Evolutionary conservation across 257 asterid genomes (phyloP), one percentile per base, ranked within the genome.

Genomic region (Ehretia macrophylla): DNA sequence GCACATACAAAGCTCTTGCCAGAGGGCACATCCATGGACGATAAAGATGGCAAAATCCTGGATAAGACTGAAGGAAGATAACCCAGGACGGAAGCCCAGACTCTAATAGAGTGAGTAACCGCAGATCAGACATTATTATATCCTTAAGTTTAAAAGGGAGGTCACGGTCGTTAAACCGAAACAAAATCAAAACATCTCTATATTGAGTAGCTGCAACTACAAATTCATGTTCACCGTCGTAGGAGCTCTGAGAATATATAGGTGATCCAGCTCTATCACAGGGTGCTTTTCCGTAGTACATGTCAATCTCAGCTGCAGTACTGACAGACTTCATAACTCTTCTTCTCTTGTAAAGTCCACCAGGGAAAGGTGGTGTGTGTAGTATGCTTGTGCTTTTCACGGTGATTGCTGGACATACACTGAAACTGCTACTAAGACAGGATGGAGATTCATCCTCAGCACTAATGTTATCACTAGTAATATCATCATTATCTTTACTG

Each of bases 11-110:
- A 56, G 72, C 76, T 75, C 97, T 81, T 42, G 95, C 97, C 63
- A 93, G 72, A 69, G 97, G 97, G 59, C 96, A 93, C 99, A 93
- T 93, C 99, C 97, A 93, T 8, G 99, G 99, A 48, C 97, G 97
- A 64, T 93, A 89, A 63, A 93, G 64, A 79, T 83, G 89, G 81
- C 86, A 81, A 76, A 93, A 85, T 32, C 79, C 88, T 5, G 99
- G 99, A 75, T 93, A 93, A 32, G 99, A 89, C 62, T 93, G 99
- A 67, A 93, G 92, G 79, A 93, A 89, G 61, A 89, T 75, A 63
- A 87, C 97, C 99, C 99, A 93, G 52, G 97, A 83, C 27, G 99
- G 99, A 74, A 93, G 96, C 18, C 99, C 99, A 32, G 95, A 82
- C 74, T 93, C 99, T 56, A 89, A 81, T 48, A 89, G 79, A 61